Evolutionary conservation across 768 basidiomycete genomes (phyloP).

Genomic region (Kwoniella dendrophila): DNA sequence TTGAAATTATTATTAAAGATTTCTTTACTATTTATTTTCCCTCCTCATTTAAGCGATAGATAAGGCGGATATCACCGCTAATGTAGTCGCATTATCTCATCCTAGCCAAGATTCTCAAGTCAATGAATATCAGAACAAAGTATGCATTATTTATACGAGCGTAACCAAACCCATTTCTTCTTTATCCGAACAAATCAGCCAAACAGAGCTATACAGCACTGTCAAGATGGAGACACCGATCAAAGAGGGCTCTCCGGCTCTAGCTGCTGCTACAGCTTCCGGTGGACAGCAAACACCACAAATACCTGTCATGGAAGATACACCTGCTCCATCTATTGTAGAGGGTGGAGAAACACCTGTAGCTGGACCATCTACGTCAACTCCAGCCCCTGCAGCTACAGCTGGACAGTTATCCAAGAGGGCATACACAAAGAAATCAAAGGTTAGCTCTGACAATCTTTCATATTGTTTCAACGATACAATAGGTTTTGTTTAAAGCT

Average conservation of each 20-base stretch:
- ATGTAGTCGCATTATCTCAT: no score
- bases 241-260: constrained; percentile 25
- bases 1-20: not conserved
- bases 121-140: no score
- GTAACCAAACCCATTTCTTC: no score
- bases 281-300: no score
- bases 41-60: not conserved
- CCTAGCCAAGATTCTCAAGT: no score
- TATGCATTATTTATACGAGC: no score
- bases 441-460: constrained; percentile 25
- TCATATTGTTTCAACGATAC: not conserved
- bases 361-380: constrained; percentile 29
- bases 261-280: not conserved
- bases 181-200: no score
- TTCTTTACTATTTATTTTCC: not conserved
- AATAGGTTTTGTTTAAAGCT: no score
- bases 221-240: constrained; percentile 16
- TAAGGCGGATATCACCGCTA: constrained; percentile 7
- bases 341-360: constrained; percentile 14
- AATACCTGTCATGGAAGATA: no score
- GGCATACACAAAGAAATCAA: constrained; percentile 25
- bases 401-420: no score
- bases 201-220: not conserved
- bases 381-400: constrained; percentile 21
- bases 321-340: constrained; percentile 6